phyloP scores from a whole-genome alignment of 2,329 filamentous ascomycete species.

The Thelonectria discophora region DNA sequence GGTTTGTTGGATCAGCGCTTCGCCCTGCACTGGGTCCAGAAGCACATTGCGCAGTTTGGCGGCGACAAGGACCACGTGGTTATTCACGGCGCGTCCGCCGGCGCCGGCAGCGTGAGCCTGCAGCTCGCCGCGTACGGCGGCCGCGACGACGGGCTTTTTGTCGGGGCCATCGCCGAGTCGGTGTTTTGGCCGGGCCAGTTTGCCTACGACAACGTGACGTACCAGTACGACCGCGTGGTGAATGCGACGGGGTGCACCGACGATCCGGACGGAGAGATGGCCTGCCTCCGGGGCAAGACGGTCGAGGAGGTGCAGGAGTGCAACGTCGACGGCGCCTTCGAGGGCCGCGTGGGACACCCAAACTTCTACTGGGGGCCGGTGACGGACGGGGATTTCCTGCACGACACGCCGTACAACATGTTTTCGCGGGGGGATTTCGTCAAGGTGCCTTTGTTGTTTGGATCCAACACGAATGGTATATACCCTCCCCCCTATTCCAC shows the following conservation, averaged over 20 bases:
- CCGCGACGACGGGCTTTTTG: slow-evolving; percentile 56
- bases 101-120: slow-evolving; percentile 65
- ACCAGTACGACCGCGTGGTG: slow-evolving; percentile 55
- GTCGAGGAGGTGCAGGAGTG: slow-evolving; percentile 50
- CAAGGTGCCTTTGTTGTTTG: slow-evolving; percentile 56
- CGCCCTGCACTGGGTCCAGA: slow-evolving; percentile 68
- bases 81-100: slow-evolving; percentile 69
- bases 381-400: slow-evolving; percentile 57
- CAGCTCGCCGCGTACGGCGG: slow-evolving; percentile 60
- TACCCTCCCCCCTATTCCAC: too few species aligned
- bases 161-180: slow-evolving; percentile 57
- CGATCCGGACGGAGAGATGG: slow-evolving; percentile 45
- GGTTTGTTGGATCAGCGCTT: slow-evolving; percentile 71
- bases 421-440: slow-evolving; percentile 52
- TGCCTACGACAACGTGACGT: slow-evolving; percentile 54
- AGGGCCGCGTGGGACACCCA: slow-evolving; percentile 46
- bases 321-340: slow-evolving; percentile 53
- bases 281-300: slow-evolving; percentile 53
- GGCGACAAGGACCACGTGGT: slow-evolving; percentile 68
- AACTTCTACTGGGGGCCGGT: slow-evolving; percentile 62
- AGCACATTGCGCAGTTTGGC: slow-evolving; percentile 66
- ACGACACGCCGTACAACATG: slow-evolving; percentile 52
- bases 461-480: slow-evolving; percentile 54
- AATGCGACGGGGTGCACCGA: slow-evolving; percentile 48
- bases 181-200: slow-evolving; percentile 61